Evolutionary conservation across 768 basidiomycete species (phyloP), one percentile per base, ranked within the genome.

Genomic region (Lactarius tabidus): DNA sequence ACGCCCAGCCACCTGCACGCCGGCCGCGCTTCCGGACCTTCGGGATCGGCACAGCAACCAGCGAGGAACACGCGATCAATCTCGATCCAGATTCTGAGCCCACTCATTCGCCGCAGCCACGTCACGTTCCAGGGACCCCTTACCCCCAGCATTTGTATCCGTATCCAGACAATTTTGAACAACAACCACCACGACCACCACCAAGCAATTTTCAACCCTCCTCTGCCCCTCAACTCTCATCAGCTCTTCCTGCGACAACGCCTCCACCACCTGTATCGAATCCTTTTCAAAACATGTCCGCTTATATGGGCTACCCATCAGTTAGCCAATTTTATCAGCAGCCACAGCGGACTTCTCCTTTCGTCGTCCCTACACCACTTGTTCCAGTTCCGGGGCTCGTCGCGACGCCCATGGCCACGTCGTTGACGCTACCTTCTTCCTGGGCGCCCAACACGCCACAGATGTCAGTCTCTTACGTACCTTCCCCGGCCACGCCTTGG

Each of bases 51-150:
- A 26, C 57, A 64, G 48, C 8, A 35, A 28, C 41, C 38, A 17
- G 28, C 33, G 51, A 62, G 15, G 28, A n/a, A 43, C 29, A 66
- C 20, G 12, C 55, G 36, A 52, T 48, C 17, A 57, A 66, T 62
- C 65, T 66, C 35, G 61, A 66, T 62, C 51, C 17, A 35, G 31
- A 26, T 6, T 45, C 39, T 10, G 65, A 45, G 39, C 48, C 56
- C 48, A 53, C 48, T 35, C 61, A 41, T 62, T 57, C 61, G 48
- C 38, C 65, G 48, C 38, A 36, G 65, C 56, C 65, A 57, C 65
- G 61, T 62, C 61, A 66, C 56, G 57, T 66, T 62, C 60, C 65
- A 62, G 61, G 61, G 41, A 62, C 65, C 4, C 64, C 64, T 17
- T 20, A 65, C 33, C 59, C 64, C 54, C 18, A 17, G 17, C 23